Conservation (phyloP, 2,329 filamentous ascomycete genomes). For the Cladosporium austrohemisphaericum region DNA sequence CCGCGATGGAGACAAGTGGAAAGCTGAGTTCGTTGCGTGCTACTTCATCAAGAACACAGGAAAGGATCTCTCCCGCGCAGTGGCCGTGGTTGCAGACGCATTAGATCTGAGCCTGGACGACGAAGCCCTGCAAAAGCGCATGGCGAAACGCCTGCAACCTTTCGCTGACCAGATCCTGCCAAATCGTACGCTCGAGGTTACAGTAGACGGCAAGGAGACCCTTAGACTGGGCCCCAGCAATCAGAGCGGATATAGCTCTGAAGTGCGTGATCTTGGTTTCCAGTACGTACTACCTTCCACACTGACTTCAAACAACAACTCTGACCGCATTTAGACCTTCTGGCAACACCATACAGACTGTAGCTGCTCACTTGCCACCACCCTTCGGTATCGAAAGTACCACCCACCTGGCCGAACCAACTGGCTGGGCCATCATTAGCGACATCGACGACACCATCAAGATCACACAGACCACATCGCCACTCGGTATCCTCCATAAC, state of each 20-base stretch:
- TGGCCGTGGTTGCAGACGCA: conserved; percentile 66
- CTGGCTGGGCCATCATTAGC: conserved; percentile 81
- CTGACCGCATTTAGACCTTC: conserved; percentile 6
- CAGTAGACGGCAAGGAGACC: conserved; percentile 46
- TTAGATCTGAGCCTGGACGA: conserved; percentile 57
- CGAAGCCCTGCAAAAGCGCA: conserved; percentile 55
- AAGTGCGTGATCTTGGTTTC: conserved; percentile 30
- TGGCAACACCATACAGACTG: conserved; percentile 20
- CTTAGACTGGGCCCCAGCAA: conserved; percentile 34
- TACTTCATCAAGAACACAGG: conserved; percentile 73
- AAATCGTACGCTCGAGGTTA: conserved; percentile 62
- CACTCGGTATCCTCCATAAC: conserved; percentile 73
- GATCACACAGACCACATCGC: conserved; percentile 74
- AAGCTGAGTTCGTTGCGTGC: conserved; percentile 77
- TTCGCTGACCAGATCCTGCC: conserved; percentile 75
- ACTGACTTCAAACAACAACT: neutral
- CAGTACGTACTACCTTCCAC: neutral
- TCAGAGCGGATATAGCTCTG: conserved; percentile 32
- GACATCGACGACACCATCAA: conserved; percentile 98
- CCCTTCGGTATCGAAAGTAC: conserved; percentile 52
- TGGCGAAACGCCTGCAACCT: conserved; percentile 67
- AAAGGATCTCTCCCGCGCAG: conserved; percentile 62
- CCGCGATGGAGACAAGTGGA: conserved; percentile 57
- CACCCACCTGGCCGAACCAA: conserved; percentile 69
- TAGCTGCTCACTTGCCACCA: conserved; percentile 32